Evolutionary conservation across 2,329 filamentous ascomycete genomes (phyloP), one percentile per base, ranked within the genome.

Genomic region (Sclerotiophoma versabilis): DNA sequence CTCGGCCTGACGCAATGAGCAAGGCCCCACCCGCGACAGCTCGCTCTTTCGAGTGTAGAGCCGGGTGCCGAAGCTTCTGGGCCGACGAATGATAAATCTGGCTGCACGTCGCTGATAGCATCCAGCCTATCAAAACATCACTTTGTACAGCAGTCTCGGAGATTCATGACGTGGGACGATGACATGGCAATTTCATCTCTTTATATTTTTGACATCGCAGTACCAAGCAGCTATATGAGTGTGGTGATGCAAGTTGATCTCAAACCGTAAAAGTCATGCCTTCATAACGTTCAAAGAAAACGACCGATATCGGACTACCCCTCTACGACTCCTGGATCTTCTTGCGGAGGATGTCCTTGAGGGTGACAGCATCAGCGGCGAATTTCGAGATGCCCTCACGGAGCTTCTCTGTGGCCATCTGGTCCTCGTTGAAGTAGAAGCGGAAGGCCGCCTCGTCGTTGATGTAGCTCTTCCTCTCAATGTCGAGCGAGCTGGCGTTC

Each of bases 341-440:
- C 80, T 87, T 79, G 84, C 89, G 89, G 74, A 99, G 84, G 73
- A 96, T 93, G 63, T 86, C 85, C 90, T 98, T 98, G 71, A 99
- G 88, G 57, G 92, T 96, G 65, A 93, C 82, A 66, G 95, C 93
- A 75, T 99, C 95, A 68, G 95, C 95, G 55, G 95, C 93, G 75
- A 99, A 99, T 84, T 97, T 97, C 85, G 91, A 96, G 84, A 99
- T 99, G 81, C 95, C 95, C 83, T 99, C 95, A 60, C 93, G 91
- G 70, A 99, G 88, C 90, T 99, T 99, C 89, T 98, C 93, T 66
- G 96, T 92, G 62, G 91, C 95, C 95, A 99, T 99, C 79, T 93
- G 90, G 75, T 99, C 92, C 86, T 99, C 95, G 86, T 99, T 99
- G 88, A 99, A 96, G 81, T 93, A 90, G 84, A 97, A 99, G 78